These are phyloP conservation scores for Trichophyton equinum DNA, from an alignment of 2,329 filamentous ascomycete genomes.

Conservation along the genomic window DNA sequence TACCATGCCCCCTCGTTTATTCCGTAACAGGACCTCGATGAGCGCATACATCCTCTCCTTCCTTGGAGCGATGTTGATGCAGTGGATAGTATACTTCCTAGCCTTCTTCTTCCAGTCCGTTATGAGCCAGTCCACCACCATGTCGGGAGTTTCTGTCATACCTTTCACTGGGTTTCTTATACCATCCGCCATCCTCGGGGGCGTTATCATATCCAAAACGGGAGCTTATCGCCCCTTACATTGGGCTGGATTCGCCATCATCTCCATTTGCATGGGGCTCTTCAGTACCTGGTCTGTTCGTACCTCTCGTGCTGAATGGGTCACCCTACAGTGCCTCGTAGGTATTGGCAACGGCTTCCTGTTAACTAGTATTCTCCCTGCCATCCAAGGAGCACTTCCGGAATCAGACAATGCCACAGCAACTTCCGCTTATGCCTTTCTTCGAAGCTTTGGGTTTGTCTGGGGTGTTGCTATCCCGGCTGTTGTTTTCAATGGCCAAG, in stretches of 20 bases:
- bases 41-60: slow-evolving; percentile 26
- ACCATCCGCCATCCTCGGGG: slow-evolving; percentile 21
- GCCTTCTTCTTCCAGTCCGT: slow-evolving; percentile 38
- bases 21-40: slow-evolving; percentile 30
- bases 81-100: slow-evolving; percentile 31
- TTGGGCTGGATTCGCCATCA: slow-evolving; percentile 19
- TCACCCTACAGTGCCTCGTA: slow-evolving; percentile 20
- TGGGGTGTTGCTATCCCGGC: slow-evolving; percentile 22
- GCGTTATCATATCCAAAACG: slow-evolving; percentile 21
- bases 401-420: slow-evolving; percentile 19
- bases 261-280: slow-evolving; percentile 18
- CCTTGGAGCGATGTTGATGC: slow-evolving; percentile 25
- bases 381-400: slow-evolving; percentile 20
- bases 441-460: slow-evolving; percentile 22
- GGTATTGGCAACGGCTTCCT: slow-evolving; percentile 18
- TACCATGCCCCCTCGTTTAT: slow-evolving; percentile 35
- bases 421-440: slow-evolving; percentile 19
- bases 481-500: slow-evolving; percentile 22
- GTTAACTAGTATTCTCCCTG: slow-evolving; percentile 18
- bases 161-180: slow-evolving; percentile 18
- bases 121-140: slow-evolving; percentile 20
- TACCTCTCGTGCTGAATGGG: slow-evolving; percentile 19
- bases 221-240: slow-evolving; percentile 24
- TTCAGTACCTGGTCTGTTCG: slow-evolving; percentile 16
- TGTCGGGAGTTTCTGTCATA: slow-evolving; percentile 22